Conservation (phyloP, 2,329 filamentous ascomycete genomes). For the Apiospora marii region DNA sequence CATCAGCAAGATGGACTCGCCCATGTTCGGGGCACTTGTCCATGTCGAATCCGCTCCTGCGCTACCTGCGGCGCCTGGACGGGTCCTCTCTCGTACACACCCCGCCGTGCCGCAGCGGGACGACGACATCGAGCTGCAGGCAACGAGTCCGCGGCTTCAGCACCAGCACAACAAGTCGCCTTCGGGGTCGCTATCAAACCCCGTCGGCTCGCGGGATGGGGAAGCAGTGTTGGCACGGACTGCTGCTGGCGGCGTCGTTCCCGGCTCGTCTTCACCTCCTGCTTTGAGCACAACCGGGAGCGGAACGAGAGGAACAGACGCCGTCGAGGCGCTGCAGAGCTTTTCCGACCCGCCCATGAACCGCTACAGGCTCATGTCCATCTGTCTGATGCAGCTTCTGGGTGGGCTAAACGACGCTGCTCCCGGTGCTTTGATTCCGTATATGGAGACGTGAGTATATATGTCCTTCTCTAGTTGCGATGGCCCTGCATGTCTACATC, state of each 20-base stretch:
- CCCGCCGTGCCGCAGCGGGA: slow-evolving; percentile 46
- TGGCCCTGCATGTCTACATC: too few species aligned
- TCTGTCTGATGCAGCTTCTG: slow-evolving; percentile 71
- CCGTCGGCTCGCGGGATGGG: background rate
- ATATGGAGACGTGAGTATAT: slow-evolving; percentile 66
- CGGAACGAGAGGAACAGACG: background rate
- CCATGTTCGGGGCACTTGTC: slow-evolving; percentile 36
- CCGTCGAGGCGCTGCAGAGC: slow-evolving; percentile 59
- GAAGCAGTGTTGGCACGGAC: background rate
- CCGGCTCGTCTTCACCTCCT: background rate
- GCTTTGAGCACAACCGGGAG: background rate
- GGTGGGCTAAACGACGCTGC: slow-evolving; percentile 79
- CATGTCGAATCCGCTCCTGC: slow-evolving; percentile 36
- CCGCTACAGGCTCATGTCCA: slow-evolving; percentile 70
- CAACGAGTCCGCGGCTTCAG: background rate
- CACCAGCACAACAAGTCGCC: background rate
- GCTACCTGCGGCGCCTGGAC: slow-evolving; percentile 45
- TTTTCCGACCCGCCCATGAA: slow-evolving; percentile 72
- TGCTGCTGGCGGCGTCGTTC: background rate
- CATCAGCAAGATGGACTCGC: slow-evolving; percentile 27
- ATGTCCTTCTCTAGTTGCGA: too few species aligned
- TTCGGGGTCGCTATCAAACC: background rate
- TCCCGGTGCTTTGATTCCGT: slow-evolving; percentile 80
- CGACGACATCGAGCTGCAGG: slow-evolving; percentile 33
- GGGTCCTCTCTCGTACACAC: slow-evolving; percentile 48